These are phyloP conservation scores for Colletotrichum sp. DNA, from an alignment of 2,329 filamentous ascomycete genomes.

Conservation along the genomic window DNA sequence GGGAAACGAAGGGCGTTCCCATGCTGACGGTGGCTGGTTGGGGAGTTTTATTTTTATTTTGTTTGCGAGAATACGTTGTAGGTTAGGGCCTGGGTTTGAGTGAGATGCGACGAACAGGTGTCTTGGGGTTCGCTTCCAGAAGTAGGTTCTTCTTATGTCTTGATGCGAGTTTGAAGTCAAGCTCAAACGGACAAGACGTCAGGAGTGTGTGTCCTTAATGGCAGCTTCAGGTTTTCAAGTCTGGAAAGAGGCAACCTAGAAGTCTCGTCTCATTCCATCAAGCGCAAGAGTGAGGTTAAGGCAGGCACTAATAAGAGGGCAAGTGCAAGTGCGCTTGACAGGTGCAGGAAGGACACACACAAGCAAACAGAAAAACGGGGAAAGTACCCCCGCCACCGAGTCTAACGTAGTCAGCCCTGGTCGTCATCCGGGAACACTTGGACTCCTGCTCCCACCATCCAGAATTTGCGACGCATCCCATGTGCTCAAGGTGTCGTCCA, in stretches of 20 bases:
- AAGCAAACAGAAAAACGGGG: slow-evolving; percentile 7
- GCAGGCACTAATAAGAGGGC: background rate
- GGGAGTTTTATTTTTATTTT: background rate
- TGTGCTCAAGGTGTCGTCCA: background rate
- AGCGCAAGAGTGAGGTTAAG: background rate
- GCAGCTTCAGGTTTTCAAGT: background rate
- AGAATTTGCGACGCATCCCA: background rate
- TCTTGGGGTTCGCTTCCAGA: background rate
- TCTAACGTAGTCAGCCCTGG: background rate
- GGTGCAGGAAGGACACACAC: background rate
- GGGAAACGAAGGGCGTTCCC: slow-evolving; percentile 55
- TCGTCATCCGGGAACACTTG: background rate
- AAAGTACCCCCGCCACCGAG: slow-evolving; percentile 6
- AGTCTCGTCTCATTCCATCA: background rate
- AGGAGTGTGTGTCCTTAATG: background rate
- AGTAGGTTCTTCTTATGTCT: background rate
- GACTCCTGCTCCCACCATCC: background rate
- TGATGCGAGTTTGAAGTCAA: background rate
- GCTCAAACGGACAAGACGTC: background rate
- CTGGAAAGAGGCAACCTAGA: background rate
- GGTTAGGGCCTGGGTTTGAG: background rate
- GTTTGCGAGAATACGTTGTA: background rate
- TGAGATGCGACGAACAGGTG: background rate
- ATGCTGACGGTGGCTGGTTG: slow-evolving; percentile 32
- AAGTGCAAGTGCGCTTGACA: background rate